Base-by-base conservation (phyloP, 1,139 yeast genomes). In the Debaryomyces sp. region DNA sequence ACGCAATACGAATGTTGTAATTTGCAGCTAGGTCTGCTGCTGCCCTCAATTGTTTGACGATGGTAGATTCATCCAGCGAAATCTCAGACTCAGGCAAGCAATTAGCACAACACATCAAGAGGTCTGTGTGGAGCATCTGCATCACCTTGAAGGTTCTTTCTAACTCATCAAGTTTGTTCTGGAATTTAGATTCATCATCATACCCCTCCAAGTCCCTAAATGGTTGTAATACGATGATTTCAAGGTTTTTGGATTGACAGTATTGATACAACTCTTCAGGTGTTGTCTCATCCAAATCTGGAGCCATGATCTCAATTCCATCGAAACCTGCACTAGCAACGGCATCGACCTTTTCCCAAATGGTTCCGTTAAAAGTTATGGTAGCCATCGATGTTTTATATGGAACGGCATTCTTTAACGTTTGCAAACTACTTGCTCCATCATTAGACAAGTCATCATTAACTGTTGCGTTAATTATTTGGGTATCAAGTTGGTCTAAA, bases 201-300 rank as follows among this genome's bases (percentile, higher is more conserved):
- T 45, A 42, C 6, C 56, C 56, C 29, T 52, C 56, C 22, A 53
- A 50, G 30, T 53, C 51, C 23, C 54, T 37, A 29, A 53, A 51
- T 24, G 54, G 55, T 30, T 53, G 55, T 8, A 44, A 42, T n/a
- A 45, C 34, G 4, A 44, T 44, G 9, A 53, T 40, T 18, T 45
- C 29, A 34, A 53, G 46, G 7, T 41, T 46, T 23, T 42, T 35
- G 8, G 22, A 15, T 27, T 39, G 29, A 18, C 42, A 27, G 24
- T 40, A 41, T 9, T 44, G 17, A 24, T 43, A 46, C 21, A 52
- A 41, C 24, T 50, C 48, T 29, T 30, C 27, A 2, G 54, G 48
- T 4, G 52, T 43, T 5, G 50, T 46, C 18, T 49, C 50, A 6
- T 45, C 37, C 37, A 50, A 45, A 27, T 52, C 55, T 10, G 33